These are phyloP conservation scores for Daldinia caldariorum DNA, from an alignment of 495 filamentous ascomycete genomes.

Conservation along the genomic window DNA sequence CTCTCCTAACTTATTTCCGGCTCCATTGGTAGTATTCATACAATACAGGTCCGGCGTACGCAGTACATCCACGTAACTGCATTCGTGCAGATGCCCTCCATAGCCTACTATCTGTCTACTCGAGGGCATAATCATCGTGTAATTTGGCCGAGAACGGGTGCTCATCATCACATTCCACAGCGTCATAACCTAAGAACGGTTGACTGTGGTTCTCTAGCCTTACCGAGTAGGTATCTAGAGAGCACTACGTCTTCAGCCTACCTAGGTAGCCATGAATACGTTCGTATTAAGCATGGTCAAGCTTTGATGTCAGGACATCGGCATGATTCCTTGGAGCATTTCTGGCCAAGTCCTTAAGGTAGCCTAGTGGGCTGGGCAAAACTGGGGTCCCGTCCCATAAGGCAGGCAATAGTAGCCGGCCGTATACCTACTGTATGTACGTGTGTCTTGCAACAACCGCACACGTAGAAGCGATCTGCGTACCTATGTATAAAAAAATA, in stretches of 20 bases:
- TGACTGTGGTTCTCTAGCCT: constrained; percentile 8
- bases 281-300: constrained; percentile 1
- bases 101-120: no score
- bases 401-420: constrained; percentile 1
- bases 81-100: no score
- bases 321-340: constrained; percentile 22
- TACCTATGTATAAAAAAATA: not conserved
- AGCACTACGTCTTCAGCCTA: not conserved
- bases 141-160: constrained; percentile 32
- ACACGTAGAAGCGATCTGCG: constrained; percentile 1
- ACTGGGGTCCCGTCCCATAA: constrained; percentile 16
- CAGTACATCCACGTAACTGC: constrained; percentile 17
- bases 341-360: not conserved
- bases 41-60: constrained; percentile 9
- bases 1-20: not conserved
- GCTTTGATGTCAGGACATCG: constrained; percentile 14
- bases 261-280: constrained; percentile 1
- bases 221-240: constrained; percentile 11
- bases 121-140: constrained; percentile 14
- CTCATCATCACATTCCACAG: constrained; percentile 16
- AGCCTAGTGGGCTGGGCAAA: constrained; percentile 10
- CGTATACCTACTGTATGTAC: constrained; percentile 6
- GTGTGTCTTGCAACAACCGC: constrained; percentile 4
- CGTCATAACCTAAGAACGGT: constrained; percentile 12
- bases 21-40: constrained; percentile 8